Conservation (phyloP, 2,329 filamentous ascomycete genomes). For the Neopestalotiopsis sp. region DNA sequence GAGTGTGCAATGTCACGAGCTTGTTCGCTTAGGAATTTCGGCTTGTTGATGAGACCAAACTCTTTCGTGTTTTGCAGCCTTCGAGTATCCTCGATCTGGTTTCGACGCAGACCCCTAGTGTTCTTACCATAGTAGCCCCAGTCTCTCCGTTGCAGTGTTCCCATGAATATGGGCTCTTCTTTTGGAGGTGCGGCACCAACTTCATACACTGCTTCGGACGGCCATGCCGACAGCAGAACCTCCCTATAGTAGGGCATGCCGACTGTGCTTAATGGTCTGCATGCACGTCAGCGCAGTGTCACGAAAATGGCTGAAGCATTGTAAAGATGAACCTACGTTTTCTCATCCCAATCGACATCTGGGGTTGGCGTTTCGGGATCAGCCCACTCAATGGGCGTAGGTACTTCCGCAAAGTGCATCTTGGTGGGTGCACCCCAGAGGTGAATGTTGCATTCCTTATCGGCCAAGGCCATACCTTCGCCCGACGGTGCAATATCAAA, state of each 20-base stretch:
- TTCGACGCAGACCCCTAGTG: conserved; percentile 72
- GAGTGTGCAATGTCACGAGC: conserved; percentile 69
- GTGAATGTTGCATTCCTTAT: conserved; percentile 78
- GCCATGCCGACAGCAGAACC: conserved; percentile 85
- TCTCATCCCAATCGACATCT: conserved; percentile 70
- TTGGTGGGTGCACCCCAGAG: conserved; percentile 89
- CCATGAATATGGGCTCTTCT: conserved; percentile 73
- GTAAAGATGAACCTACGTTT: conserved; percentile 60
- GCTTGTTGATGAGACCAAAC: conserved; percentile 71
- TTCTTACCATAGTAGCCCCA: conserved; percentile 82
- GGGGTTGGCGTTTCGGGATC: conserved; percentile 65
- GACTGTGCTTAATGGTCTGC: conserved; percentile 78
- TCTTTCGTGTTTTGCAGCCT: conserved; percentile 56
- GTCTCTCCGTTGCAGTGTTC: conserved; percentile 72
- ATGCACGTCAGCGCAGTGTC: conserved; percentile 18
- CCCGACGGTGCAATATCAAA: conserved; percentile 89
- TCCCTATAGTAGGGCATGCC: conserved; percentile 96
- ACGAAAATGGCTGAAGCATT: neutral
- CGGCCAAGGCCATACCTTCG: conserved; percentile 81
- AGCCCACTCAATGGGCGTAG: conserved; percentile 78
- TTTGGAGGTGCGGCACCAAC: conserved; percentile 81
- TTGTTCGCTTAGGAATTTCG: conserved; percentile 95
- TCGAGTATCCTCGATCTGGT: conserved; percentile 83
- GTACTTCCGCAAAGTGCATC: conserved; percentile 83
- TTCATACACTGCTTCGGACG: conserved; percentile 81